Evolutionary conservation across 2,329 filamentous ascomycete genomes (phyloP).

Genomic region (Paracoccidioides lutzii): DNA sequence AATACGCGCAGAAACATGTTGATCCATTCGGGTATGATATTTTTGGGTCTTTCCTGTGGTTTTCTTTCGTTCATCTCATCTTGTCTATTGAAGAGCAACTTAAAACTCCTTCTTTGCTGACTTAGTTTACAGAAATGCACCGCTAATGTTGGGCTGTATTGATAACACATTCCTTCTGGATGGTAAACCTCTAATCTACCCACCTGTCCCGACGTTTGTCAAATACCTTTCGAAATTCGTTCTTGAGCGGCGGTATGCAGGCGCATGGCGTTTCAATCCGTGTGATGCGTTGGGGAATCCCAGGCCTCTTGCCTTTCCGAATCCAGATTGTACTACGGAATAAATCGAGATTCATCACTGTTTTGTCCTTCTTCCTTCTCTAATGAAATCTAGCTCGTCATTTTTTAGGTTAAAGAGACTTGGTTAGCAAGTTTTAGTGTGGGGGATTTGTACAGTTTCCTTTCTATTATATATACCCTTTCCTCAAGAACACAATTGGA

Average conservation of each 20-base stretch:
- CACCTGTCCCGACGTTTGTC: conserved; percentile 4
- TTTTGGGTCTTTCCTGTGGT: background rate
- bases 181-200: conserved; percentile 4
- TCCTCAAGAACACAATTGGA: background rate
- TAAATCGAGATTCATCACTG: background rate
- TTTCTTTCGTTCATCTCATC: background rate
- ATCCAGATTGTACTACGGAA: background rate
- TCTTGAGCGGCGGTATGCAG: conserved; percentile 6
- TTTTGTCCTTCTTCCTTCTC: background rate
- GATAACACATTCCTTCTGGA: conserved; percentile 14
- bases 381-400: background rate
- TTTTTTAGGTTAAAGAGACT: background rate
- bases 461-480: background rate
- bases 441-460: background rate
- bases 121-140: conserved; percentile 8
- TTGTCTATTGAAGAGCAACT: background rate
- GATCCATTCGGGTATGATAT: conserved; percentile 3
- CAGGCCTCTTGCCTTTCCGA: conserved; percentile 7
- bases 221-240: conserved; percentile 5
- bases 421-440: background rate
- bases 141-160: conserved; percentile 13
- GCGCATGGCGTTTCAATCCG: conserved; percentile 8
- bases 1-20: conserved; percentile 9
- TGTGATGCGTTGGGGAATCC: conserved; percentile 8
- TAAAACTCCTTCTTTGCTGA: background rate